Evolutionary conservation across 176 grass and related monocot genomes (phyloP).

Genomic region (Hordeum marinum): DNA sequence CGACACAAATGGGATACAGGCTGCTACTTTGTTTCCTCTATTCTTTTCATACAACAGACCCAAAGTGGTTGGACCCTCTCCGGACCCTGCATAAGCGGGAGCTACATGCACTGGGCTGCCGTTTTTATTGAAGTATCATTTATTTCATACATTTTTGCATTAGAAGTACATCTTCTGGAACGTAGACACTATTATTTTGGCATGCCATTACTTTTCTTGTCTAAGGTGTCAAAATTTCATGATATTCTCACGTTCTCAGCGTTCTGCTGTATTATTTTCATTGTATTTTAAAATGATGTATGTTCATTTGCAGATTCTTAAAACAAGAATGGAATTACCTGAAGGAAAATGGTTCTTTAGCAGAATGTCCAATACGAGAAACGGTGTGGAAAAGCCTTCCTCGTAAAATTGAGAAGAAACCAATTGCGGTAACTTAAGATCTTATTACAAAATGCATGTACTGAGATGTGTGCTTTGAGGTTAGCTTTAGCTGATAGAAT

Average conservation of each 20-base stretch:
- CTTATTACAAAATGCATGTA: background rate
- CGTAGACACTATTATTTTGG: background rate
- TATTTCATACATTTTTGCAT: background rate
- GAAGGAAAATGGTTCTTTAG: conserved; percentile 34
- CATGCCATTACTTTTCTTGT: background rate
- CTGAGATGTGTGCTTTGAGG: background rate
- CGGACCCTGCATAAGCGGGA: too few relatives aligned
- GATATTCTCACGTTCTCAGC: background rate
- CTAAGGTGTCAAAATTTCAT: background rate
- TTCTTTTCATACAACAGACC: too few relatives aligned
- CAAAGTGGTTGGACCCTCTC: too few relatives aligned
- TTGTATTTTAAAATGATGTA: background rate
- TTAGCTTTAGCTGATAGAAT: background rate
- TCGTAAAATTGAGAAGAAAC: conserved; percentile 58
- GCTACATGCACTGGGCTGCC: too few relatives aligned
- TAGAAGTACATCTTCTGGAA: background rate
- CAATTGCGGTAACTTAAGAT: conserved; percentile 38
- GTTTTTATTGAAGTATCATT: background rate
- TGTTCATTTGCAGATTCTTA: conserved; percentile 53
- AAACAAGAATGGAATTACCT: conserved; percentile 80
- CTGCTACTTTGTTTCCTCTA: too few relatives aligned
- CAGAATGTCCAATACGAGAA: conserved; percentile 46
- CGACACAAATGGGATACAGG: background rate
- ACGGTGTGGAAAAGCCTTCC: conserved; percentile 62
- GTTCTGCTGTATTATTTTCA: conserved; percentile 9